A percentile compares a stretch with the other conserved stretches of the same genome.
Evolutionary conservation across 2,329 filamentous ascomycete genomes (phyloP).

Genomic region (Talaromyces funiculosus): DNA sequence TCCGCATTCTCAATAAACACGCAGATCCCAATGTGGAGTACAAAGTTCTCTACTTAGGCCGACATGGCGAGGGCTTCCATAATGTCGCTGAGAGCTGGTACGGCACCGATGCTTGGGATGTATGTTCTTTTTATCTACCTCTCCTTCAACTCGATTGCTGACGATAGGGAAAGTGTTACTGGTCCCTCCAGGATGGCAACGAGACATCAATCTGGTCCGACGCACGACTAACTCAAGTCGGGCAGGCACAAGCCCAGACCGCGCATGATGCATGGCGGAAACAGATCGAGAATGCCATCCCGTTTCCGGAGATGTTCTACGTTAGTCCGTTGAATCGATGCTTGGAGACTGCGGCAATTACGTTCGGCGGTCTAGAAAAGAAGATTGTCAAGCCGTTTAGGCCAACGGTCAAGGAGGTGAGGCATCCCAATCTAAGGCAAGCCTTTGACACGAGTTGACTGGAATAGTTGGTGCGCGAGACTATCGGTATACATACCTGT

Average conservation of each 20-base stretch:
- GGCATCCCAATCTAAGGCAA: too few relatives aligned
- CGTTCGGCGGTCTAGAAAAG: constrained; percentile 46
- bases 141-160: not conserved
- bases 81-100: constrained; percentile 57
- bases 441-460: not conserved
- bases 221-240: constrained; percentile 51
- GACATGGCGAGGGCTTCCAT: constrained; percentile 58
- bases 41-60: constrained; percentile 53
- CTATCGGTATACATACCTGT: constrained; percentile 57
- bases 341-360: constrained; percentile 51
- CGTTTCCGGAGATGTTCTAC: constrained; percentile 52
- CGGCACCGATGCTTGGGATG: constrained; percentile 56
- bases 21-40: constrained; percentile 40
- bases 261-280: constrained; percentile 45
- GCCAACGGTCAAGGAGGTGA: constrained; percentile 52
- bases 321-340: constrained; percentile 55
- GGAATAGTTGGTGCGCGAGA: constrained; percentile 49
- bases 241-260: constrained; percentile 47
- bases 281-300: constrained; percentile 45
- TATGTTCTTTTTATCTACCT: constrained; percentile 25
- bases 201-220: constrained; percentile 52
- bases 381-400: constrained; percentile 44
- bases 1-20: constrained; percentile 42
- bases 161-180: constrained; percentile 44
- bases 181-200: constrained; percentile 55